Percentiles rank a stretch among this genome's conserved stretches.
phyloP scores from a whole-genome alignment of 345 rosid genomes.

The Combretum micranthum region DNA sequence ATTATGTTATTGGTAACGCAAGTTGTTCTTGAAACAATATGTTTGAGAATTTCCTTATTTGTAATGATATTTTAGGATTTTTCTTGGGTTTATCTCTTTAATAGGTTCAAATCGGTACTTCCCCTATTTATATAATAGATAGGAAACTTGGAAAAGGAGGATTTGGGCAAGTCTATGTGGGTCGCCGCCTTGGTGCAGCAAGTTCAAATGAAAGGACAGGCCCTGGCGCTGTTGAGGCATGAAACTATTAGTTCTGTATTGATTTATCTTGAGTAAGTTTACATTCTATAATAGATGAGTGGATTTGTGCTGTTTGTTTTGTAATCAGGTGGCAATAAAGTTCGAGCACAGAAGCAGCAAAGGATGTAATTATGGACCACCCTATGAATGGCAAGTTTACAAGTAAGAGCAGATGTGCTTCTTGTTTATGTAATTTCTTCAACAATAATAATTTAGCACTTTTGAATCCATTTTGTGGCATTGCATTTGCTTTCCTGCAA shows the following conservation, averaged over 20 bases:
- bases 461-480: neutral
- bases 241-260: neutral
- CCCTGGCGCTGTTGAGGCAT: constrained; percentile 73
- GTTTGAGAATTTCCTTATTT: neutral
- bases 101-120: constrained; percentile 87
- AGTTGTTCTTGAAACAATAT: too few relatives aligned
- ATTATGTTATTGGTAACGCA: too few relatives aligned
- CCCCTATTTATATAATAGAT: constrained; percentile 70
- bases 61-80: neutral
- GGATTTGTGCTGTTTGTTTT: neutral
- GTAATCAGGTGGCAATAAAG: constrained; percentile 79
- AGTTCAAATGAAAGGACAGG: constrained; percentile 51
- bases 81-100: constrained; percentile 1
- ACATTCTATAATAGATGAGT: neutral
- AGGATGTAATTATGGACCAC: constrained; percentile 92
- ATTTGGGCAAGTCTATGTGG: constrained; percentile 95
- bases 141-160: constrained; percentile 96
- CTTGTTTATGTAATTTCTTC: constrained; percentile 4
- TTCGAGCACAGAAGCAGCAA: constrained; percentile 95
- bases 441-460: too few relatives aligned
- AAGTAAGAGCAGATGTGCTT: constrained; percentile 35
- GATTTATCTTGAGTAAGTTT: neutral
- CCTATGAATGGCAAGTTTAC: constrained; percentile 99
- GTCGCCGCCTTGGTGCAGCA: constrained; percentile 41
- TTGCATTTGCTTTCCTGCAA: neutral